A percentile compares a stretch with the other conserved stretches of the same genome.
Evolutionary conservation across 192 early-diverging fungal genomes (phyloP).

Genomic region (Coemansia furcata): DNA sequence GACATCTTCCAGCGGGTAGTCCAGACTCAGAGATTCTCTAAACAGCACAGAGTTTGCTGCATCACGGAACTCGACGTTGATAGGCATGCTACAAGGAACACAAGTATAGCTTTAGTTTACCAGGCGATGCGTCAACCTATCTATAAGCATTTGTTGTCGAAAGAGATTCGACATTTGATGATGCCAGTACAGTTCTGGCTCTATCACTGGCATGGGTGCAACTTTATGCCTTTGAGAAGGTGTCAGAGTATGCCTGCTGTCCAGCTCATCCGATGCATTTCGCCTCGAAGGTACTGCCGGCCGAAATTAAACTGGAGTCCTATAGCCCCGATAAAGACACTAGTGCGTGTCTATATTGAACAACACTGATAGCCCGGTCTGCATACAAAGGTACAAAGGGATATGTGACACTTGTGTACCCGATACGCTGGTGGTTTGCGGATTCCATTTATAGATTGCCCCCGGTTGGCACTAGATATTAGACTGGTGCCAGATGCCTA

Average conservation of each 20-base stretch:
- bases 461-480: neutral
- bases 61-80: conserved; percentile 49
- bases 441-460: neutral
- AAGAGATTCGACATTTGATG: neutral
- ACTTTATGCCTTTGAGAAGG: neutral
- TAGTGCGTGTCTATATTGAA: neutral
- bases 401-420: neutral
- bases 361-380: neutral
- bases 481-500: neutral
- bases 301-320: neutral
- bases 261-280: neutral
- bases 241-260: neutral
- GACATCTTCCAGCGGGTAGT: conserved; percentile 46
- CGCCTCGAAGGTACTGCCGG: neutral
- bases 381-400: neutral
- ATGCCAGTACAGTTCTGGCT: neutral
- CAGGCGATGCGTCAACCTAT: neutral
- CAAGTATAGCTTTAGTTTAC: neutral
- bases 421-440: neutral
- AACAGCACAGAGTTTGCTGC: conserved; percentile 36
- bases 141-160: neutral
- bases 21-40: conserved; percentile 26
- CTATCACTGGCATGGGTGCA: neutral
- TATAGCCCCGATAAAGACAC: neutral
- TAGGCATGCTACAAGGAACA: conserved; percentile 12